phyloP scores from a whole-genome alignment of 2,329 filamentous ascomycete genomes.

The Didymellaceae sp. region DNA sequence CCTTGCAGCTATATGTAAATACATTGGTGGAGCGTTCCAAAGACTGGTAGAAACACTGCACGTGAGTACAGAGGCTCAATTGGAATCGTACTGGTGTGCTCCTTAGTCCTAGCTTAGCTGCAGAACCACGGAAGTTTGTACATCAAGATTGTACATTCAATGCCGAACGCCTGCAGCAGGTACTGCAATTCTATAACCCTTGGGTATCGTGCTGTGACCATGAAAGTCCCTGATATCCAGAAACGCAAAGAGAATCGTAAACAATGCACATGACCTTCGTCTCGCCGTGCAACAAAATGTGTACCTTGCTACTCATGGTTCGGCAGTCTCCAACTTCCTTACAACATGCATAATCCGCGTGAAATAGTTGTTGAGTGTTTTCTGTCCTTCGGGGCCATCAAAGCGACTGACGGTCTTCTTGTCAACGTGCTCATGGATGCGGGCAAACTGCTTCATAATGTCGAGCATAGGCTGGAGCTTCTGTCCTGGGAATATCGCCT shows the following conservation, averaged over 20 bases:
- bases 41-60: background rate
- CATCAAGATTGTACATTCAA: background rate
- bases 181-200: slow-evolving; percentile 7
- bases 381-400: slow-evolving; percentile 56
- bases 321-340: slow-evolving; percentile 48
- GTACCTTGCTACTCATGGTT: slow-evolving; percentile 10
- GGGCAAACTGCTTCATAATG: slow-evolving; percentile 68
- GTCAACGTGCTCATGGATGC: slow-evolving; percentile 66
- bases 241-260: slow-evolving; percentile 13
- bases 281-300: background rate
- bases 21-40: too few relatives aligned
- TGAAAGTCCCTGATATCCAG: slow-evolving; percentile 9
- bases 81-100: background rate
- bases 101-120: background rate
- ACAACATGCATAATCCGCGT: slow-evolving; percentile 61
- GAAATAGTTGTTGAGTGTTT: slow-evolving; percentile 59
- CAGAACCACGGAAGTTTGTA: background rate
- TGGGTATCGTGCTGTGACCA: slow-evolving; percentile 27
- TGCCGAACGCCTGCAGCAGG: slow-evolving; percentile 1
- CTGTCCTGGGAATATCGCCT: slow-evolving; percentile 52
- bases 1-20: too few relatives aligned
- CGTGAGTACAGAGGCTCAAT: background rate
- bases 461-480: slow-evolving; percentile 60
- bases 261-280: background rate
- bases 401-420: slow-evolving; percentile 39